Evolutionary conservation across 495 filamentous ascomycete genomes (phyloP), one percentile per base, ranked within the genome.

Genomic region (Geopyxis carbonaria): DNA sequence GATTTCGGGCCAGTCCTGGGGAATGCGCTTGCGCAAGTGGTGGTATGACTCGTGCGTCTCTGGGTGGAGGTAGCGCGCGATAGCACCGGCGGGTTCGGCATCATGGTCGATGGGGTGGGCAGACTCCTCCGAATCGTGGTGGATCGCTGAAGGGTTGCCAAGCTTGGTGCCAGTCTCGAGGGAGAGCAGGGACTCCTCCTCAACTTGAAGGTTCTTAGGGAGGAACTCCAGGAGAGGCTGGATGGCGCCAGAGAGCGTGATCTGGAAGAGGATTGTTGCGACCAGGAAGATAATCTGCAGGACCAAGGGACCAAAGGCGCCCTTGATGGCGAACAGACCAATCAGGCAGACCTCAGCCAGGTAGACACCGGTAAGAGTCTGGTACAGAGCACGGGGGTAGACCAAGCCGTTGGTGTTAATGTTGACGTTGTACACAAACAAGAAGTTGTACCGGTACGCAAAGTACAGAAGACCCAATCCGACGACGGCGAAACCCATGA

Each of bases 391-490:
- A 24, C 75, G 73, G 3, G 80, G 75, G 56, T 94, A 97, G 45
- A 79, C 72, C 24, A 80, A 72, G 40, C 89, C 89, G 47, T 91
- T 83, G 19, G 89, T 94, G 61, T 97, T 87, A 55, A 94, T 77
- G 37, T 66, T 45, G 21, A 78, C 69, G 51, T 91, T 80, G 36
- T 76, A 82, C 35, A 93, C 83, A 59, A 91, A 97, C 33, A 97
- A 69, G 50, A 95, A 57, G 56, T 97, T 93, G 68, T 97, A 95
- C 4, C 84, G 73, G 70, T 81, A 94, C 39, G 89, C 86, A 33
- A 92, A 64, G 61, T 94, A 94, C 61, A 97, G 82, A 39, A 93
- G 64, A 39, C 69, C 75, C 42, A 95, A 66, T 42, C 81, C 87
- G 35, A 94, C 65, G 14, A 76, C 75, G 23, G 79, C 78, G 59